Conservation (phyloP, 1,139 yeast genomes). For the Debaryomyces coudertii region DNA sequence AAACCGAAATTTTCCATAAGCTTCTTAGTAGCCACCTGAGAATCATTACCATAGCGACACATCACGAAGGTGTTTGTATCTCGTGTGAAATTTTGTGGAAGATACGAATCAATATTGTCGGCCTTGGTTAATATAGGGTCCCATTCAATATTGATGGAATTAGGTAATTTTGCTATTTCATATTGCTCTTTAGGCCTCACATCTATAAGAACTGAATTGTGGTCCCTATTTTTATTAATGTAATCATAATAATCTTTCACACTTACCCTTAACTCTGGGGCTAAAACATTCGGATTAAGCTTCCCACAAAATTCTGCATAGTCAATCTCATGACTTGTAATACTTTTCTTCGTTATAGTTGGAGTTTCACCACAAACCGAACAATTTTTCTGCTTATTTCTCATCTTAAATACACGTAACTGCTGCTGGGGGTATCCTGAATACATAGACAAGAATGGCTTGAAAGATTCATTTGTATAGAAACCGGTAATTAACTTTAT, state of each 20-base stretch:
- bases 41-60: constrained; percentile 91
- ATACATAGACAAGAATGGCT: constrained; percentile 71
- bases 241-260: constrained; percentile 42
- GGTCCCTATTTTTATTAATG: constrained; percentile 14
- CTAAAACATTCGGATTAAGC: constrained; percentile 49
- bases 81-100: constrained; percentile 29
- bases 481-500: constrained; percentile 68
- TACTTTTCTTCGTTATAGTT: constrained; percentile 46
- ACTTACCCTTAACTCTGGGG: constrained; percentile 46
- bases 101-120: constrained; percentile 26
- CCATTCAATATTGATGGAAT: constrained; percentile 67
- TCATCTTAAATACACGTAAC: constrained; percentile 76
- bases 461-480: constrained; percentile 55
- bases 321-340: constrained; percentile 54
- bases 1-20: constrained; percentile 55
- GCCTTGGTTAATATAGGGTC: constrained; percentile 45
- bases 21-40: constrained; percentile 70
- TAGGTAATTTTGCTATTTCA: constrained; percentile 61
- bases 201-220: constrained; percentile 54
- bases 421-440: constrained; percentile 76
- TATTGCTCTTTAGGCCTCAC: constrained; percentile 84
- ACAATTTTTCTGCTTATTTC: constrained; percentile 66
- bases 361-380: constrained; percentile 62
- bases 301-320: constrained; percentile 79
- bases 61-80: constrained; percentile 46